Percentiles rank a stretch among this genome's conserved stretches.
These are phyloP conservation scores for Cutaneotrichosporon dermatis DNA, from an alignment of 1,284 basidiomycete genomes.

Conservation along the genomic window DNA sequence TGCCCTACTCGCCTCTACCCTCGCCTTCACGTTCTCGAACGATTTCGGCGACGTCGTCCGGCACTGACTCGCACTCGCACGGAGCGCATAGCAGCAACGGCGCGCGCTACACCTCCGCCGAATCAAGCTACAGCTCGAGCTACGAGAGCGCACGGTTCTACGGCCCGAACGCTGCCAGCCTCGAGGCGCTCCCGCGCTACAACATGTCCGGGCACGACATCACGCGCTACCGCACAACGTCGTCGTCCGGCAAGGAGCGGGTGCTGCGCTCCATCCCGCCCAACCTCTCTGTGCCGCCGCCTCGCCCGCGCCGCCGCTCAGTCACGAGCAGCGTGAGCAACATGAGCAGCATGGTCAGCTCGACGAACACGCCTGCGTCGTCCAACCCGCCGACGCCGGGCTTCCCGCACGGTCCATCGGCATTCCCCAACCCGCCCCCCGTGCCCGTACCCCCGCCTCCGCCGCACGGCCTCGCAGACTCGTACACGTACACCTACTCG, in stretches of 20 bases:
- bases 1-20: too few relatives aligned
- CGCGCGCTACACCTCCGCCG: not conserved
- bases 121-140: not conserved
- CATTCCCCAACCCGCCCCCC: too few relatives aligned
- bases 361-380: not conserved
- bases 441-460: too few relatives aligned
- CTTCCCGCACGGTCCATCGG: not conserved
- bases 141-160: not conserved
- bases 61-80: not conserved
- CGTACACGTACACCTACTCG: too few relatives aligned
- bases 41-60: not conserved
- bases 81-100: too few relatives aligned
- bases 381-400: not conserved
- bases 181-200: not conserved
- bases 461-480: too few relatives aligned
- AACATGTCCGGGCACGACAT: not conserved
- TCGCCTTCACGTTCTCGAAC: not conserved
- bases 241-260: not conserved
- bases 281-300: not conserved
- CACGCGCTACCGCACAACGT: not conserved
- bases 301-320: not conserved
- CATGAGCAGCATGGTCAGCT: not conserved
- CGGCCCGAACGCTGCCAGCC: not conserved
- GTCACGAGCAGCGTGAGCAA: not conserved
- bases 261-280: not conserved